phyloP scores from a whole-genome alignment of 208 protist species.

The Endotrypanum monterogeii region DNA sequence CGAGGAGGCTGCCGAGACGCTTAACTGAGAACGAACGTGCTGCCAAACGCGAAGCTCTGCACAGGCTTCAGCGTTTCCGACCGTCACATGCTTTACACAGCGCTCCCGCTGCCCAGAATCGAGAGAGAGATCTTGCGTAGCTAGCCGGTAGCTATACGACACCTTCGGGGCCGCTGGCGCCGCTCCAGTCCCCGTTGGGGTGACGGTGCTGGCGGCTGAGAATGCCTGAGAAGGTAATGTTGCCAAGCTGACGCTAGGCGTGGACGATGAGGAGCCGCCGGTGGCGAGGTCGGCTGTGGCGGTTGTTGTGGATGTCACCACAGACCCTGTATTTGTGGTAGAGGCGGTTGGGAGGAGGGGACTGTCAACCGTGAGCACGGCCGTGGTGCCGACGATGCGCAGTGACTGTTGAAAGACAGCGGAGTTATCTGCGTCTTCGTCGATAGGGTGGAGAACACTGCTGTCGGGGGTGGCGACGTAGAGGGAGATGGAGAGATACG shows the following conservation, averaged over 20 bases:
- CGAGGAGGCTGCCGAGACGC: constrained; percentile 2
- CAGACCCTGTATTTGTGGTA: background rate
- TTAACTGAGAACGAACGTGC: constrained; percentile 26
- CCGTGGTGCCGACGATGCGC: constrained; percentile 25
- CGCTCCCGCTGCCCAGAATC: constrained; percentile 15
- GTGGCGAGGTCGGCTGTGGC: background rate
- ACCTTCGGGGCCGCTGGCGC: constrained; percentile 8
- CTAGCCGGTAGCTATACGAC: constrained; percentile 15
- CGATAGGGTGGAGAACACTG: background rate
- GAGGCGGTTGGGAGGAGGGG: constrained; percentile 17
- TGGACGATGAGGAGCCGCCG: background rate
- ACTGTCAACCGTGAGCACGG: constrained; percentile 17
- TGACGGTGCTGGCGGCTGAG: background rate
- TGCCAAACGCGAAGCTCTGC: constrained; percentile 26
- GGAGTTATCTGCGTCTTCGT: background rate
- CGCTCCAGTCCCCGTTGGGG: background rate
- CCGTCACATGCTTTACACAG: constrained; percentile 1
- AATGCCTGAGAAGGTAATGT: background rate
- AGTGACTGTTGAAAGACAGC: constrained; percentile 21
- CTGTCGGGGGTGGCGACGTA: constrained; percentile 12
- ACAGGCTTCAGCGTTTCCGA: constrained; percentile 17
- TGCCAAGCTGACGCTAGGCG: background rate
- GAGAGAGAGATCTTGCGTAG: constrained; percentile 18
- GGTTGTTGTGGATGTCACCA: background rate
- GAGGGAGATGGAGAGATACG: constrained; percentile 24